Evolutionary conservation across 1,284 basidiomycete genomes (phyloP), one percentile per base, ranked within the genome.

Genomic region (Moniliophthora roreri): DNA sequence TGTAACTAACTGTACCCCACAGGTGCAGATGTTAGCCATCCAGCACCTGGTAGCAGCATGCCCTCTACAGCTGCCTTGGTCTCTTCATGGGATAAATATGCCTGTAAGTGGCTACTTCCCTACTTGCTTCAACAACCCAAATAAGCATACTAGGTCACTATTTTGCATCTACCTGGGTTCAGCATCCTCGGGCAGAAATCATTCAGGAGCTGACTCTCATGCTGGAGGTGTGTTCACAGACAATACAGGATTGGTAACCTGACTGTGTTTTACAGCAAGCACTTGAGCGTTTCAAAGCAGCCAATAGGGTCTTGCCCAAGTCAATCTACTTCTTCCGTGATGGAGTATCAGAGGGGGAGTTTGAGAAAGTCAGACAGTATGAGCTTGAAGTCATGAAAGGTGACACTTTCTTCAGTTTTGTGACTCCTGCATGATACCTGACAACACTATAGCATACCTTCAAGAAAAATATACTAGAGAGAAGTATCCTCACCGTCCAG

Each of bases 141-240:
- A n/a, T 35, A 5, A 28, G 8, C 23, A 18, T 20, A 28, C 10
- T 13, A 56, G 55, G 41, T 18, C 57, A 56, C 53, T 71, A 71
- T 39, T 48, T 53, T 1, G 70, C 72, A 6, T 68, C 70, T 23
- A 72, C 75, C 3, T 58, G 62, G 1, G 69, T 80, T 0, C 82
- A 84, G 60, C 60, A 58, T 1, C 72, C 78, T 3, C 70, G 81
- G 2, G 60, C 65, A 15, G 83, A 84, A 60, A 73, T 79, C 28
- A 82, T 84, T 11, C 64, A 70, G n/a, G 69, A 79, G 35, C 63
- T 82, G 1, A 60, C 63, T 16, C 58, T 62, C 0, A 78, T 83
- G 75, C 65, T 79, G 49, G 47, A 58, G 20, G 74, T 75, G 57
- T 51, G 13, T 7, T 16, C 36, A 39, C 47, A 5, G n/a, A 4